Conservation (phyloP, 75 land plant species). For the Isoetes taiwanensis region DNA sequence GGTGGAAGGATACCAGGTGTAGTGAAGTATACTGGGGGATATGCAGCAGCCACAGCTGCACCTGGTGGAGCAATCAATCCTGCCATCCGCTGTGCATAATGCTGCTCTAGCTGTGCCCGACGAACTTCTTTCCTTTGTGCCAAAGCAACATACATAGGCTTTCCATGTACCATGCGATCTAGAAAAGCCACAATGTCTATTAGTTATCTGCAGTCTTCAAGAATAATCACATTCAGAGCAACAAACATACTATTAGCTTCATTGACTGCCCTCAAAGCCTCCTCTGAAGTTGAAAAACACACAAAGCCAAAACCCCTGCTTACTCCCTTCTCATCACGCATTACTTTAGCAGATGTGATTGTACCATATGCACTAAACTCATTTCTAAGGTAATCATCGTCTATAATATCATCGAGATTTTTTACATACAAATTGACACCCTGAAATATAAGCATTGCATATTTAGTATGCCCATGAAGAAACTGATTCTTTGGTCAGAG, state of each 20-base stretch:
- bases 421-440: slow-evolving; percentile 53
- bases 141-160: slow-evolving; percentile 65
- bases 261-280: slow-evolving; percentile 45
- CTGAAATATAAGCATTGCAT: slow-evolving; percentile 13
- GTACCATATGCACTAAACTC: slow-evolving; percentile 38
- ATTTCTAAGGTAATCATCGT: slow-evolving; percentile 38
- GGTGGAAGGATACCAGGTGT: slow-evolving; percentile 33
- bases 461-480: not conserved
- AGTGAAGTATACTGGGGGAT: slow-evolving; percentile 35
- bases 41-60: slow-evolving; percentile 40
- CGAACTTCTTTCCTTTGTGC: slow-evolving; percentile 70
- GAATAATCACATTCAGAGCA: not conserved
- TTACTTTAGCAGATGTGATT: slow-evolving; percentile 51
- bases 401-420: slow-evolving; percentile 50
- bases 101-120: slow-evolving; percentile 45
- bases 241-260: slow-evolving; percentile 30
- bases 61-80: slow-evolving; percentile 29
- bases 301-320: slow-evolving; percentile 74
- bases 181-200: slow-evolving; percentile 2
- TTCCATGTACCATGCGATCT: slow-evolving; percentile 42
- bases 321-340: slow-evolving; percentile 48
- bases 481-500: not conserved
- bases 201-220: not conserved
- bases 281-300: slow-evolving; percentile 49
- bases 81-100: slow-evolving; percentile 28